A percentile compares a stretch with the other conserved stretches of the same genome.
Evolutionary conservation across 768 basidiomycete genomes (phyloP).

Genomic region (Neoboletus magnificus): DNA sequence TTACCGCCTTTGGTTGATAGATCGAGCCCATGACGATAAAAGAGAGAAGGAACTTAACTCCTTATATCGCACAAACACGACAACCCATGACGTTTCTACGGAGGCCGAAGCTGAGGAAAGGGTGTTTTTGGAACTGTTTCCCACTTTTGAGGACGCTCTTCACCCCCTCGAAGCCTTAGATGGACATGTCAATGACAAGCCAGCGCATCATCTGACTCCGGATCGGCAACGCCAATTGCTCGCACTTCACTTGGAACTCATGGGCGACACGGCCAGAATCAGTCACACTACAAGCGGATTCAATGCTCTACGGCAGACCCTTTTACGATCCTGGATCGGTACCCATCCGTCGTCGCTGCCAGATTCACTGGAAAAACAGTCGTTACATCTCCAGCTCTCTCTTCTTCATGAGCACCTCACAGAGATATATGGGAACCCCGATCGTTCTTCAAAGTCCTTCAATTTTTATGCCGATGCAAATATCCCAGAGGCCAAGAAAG

Average conservation of each 20-base stretch:
- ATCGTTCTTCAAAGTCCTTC: conserved; percentile 33
- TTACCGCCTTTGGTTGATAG: conserved; percentile 79
- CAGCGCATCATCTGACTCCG: conserved; percentile 28
- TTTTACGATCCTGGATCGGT: conserved; percentile 34
- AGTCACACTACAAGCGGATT: conserved; percentile 23
- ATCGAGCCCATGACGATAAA: conserved; percentile 67
- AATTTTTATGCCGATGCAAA: conserved; percentile 87
- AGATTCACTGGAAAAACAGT: conserved; percentile 47
- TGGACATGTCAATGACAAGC: background rate
- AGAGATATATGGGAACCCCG: conserved; percentile 27
- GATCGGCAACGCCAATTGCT: conserved; percentile 37
- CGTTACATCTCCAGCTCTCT: conserved; percentile 50
- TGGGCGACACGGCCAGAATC: conserved; percentile 16
- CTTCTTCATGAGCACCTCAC: conserved; percentile 43
- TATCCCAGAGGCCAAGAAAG: conserved; percentile 64
- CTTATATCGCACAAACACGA: conserved; percentile 67
- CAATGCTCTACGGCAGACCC: conserved; percentile 30
- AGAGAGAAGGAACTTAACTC: conserved; percentile 62
- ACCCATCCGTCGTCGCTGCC: conserved; percentile 31
- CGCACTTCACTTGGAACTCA: conserved; percentile 47
- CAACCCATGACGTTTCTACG: conserved; percentile 49
- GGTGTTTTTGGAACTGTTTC: conserved; percentile 85
- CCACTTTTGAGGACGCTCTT: conserved; percentile 67
- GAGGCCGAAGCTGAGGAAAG: conserved; percentile 79
- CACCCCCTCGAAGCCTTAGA: conserved; percentile 19